Percentiles rank a stretch among this genome's conserved stretches.
Evolutionary conservation across 2,329 filamentous ascomycete species (phyloP).

Genomic region (Colletotrichum scovillei): DNA sequence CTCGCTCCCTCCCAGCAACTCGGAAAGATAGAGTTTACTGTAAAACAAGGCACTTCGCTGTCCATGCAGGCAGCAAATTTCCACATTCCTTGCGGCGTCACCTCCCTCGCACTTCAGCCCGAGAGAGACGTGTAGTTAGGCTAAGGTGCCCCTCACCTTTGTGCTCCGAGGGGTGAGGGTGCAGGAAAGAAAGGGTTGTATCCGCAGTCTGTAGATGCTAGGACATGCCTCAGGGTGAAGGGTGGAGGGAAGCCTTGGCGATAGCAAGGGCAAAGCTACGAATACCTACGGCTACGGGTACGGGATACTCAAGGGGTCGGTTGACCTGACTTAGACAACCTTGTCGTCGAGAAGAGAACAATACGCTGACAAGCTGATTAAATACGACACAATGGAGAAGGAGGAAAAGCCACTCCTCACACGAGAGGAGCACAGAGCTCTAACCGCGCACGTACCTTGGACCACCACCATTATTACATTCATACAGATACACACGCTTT

Average conservation of each 20-base stretch:
- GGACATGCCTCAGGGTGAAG: neutral
- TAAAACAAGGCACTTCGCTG: constrained; percentile 34
- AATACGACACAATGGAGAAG: constrained; percentile 7
- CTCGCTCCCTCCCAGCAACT: constrained; percentile 24
- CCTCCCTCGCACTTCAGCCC: constrained; percentile 9
- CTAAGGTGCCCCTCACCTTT: constrained; percentile 7
- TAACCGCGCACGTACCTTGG: neutral
- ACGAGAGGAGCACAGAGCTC: neutral
- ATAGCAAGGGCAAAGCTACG: neutral
- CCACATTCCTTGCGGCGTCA: constrained; percentile 19
- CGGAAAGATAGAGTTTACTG: constrained; percentile 33
- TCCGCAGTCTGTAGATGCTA: neutral
- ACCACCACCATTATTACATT: too few species aligned
- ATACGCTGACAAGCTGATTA: neutral
- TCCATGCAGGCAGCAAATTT: constrained; percentile 29
- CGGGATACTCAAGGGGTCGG: neutral
- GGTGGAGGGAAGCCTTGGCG: constrained; percentile 6
- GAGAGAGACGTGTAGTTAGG: neutral
- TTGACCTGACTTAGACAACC: neutral
- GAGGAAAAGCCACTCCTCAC: neutral
- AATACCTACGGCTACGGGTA: neutral
- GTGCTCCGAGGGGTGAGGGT: neutral
- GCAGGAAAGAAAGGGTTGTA: neutral
- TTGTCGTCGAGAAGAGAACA: neutral
- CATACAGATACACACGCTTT: neutral